A percentile compares a stretch with the other conserved stretches of the same genome.
Conservation (phyloP, 257 asterid species). For the Nicotiana benthamiana region DNA sequence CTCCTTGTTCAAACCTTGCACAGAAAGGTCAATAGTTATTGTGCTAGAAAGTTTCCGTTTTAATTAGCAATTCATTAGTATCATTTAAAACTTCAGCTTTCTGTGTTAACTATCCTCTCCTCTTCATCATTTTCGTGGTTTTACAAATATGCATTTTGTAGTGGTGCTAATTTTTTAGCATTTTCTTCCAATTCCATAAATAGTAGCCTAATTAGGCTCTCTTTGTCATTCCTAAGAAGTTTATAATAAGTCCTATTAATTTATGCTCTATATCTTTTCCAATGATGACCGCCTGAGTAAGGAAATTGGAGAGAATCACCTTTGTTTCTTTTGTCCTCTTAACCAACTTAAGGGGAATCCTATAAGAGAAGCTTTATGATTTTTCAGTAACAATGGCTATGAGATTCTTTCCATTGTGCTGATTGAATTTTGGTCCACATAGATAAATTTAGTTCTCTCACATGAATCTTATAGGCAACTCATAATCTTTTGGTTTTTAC, state of each 20-base stretch:
- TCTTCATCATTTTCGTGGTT: neutral
- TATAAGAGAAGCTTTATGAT: neutral
- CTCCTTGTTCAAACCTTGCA: neutral
- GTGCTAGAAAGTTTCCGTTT: neutral
- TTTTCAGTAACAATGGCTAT: neutral
- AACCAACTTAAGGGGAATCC: neutral
- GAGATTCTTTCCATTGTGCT: neutral
- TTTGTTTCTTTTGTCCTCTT: conserved; percentile 1
- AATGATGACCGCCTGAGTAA: neutral
- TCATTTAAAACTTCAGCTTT: neutral
- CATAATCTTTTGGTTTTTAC: neutral
- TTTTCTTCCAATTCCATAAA: neutral
- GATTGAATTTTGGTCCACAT: neutral
- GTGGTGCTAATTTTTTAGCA: neutral
- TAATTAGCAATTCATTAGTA: neutral
- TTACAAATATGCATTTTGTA: neutral
- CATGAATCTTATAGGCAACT: neutral
- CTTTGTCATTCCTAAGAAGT: neutral
- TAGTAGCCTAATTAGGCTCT: neutral
- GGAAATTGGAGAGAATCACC: neutral
- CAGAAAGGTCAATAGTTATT: neutral
- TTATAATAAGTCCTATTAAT: neutral
- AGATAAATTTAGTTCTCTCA: neutral
- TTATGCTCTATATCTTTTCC: neutral
- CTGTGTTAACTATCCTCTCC: neutral